Percentiles rank a stretch among this genome's conserved stretches.
Conservation (phyloP, 441 rosid species). For the Eutrema salsugineum region DNA sequence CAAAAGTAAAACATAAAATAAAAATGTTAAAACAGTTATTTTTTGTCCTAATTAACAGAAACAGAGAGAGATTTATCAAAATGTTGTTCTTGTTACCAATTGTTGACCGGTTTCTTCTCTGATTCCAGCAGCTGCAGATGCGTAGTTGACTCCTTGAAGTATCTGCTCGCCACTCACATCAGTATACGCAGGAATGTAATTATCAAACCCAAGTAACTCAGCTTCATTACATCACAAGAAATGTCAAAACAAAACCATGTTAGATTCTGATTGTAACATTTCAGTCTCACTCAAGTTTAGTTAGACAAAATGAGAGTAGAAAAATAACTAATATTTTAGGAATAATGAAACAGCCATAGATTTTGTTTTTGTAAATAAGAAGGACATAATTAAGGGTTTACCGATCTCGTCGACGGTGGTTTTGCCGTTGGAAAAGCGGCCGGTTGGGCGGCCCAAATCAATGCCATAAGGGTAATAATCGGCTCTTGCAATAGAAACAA, state of each 20-base stretch:
- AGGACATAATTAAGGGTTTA: constrained; percentile 34
- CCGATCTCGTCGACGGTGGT: constrained; percentile 54
- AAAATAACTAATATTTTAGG: not conserved
- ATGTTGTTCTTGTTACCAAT: constrained; percentile 31
- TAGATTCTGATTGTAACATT: not conserved
- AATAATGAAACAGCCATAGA: not conserved
- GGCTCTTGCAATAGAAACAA: constrained; percentile 43
- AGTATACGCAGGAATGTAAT: constrained; percentile 43
- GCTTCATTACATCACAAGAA: constrained; percentile 31
- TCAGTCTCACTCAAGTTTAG: not conserved
- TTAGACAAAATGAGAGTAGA: not conserved
- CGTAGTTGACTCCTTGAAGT: constrained; percentile 54
- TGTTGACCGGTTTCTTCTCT: constrained; percentile 36
- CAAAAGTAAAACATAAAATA: not conserved
- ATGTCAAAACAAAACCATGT: not conserved
- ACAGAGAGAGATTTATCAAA: not conserved
- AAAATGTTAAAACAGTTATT: not conserved
- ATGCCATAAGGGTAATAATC: constrained; percentile 57
- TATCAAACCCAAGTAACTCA: constrained; percentile 41
- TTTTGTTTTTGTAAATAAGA: constrained; percentile 38
- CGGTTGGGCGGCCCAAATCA: constrained; percentile 50
- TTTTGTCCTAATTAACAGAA: not conserved
- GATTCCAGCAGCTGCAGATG: constrained; percentile 58
- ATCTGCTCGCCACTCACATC: constrained; percentile 24
- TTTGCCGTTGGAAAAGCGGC: constrained; percentile 51